phyloP scores from a whole-genome alignment of 352 stramenopile genomes.

The Pythium apleroticum region DNA sequence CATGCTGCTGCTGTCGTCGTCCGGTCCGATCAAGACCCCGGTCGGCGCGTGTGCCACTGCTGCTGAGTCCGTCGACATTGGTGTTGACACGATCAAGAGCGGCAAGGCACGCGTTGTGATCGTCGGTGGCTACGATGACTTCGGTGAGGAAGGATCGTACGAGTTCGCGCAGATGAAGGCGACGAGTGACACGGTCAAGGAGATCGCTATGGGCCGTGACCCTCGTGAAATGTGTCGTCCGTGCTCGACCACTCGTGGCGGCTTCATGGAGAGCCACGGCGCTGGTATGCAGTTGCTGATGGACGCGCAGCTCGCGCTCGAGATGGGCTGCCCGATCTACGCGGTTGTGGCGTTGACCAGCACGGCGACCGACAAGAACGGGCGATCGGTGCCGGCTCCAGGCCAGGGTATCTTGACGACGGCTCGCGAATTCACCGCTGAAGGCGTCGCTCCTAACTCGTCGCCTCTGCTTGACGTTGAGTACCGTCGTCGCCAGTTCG shows the following conservation, averaged over 20 bases:
- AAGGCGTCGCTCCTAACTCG: constrained; percentile 13
- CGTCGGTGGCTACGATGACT: constrained; percentile 87
- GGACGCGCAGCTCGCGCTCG: constrained; percentile 82
- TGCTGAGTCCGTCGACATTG: constrained; percentile 87
- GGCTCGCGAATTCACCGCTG: constrained; percentile 48
- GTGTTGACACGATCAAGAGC: constrained; percentile 87
- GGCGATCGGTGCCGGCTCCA: constrained; percentile 77
- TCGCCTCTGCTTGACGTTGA: constrained; percentile 69
- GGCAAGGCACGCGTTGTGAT: constrained; percentile 85
- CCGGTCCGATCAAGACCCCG: constrained; percentile 87
- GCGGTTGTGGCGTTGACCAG: constrained; percentile 78
- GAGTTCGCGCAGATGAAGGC: constrained; percentile 91
- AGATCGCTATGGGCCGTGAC: constrained; percentile 71
- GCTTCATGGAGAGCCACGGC: constrained; percentile 90
- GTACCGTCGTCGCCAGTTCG: constrained; percentile 77
- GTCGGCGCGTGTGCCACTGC: constrained; percentile 86
- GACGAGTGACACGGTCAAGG: constrained; percentile 84
- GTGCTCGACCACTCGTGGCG: constrained; percentile 72
- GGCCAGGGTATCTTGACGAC: constrained; percentile 88
- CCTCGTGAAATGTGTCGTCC: constrained; percentile 84
- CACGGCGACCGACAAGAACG: constrained; percentile 89
- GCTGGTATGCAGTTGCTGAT: constrained; percentile 88
- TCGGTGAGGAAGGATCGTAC: constrained; percentile 81
- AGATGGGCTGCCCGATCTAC: constrained; percentile 89
- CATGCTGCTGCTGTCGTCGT: constrained; percentile 86